phyloP scores from a whole-genome alignment of 1,284 basidiomycete genomes.

The Fomitopsis palustris region DNA sequence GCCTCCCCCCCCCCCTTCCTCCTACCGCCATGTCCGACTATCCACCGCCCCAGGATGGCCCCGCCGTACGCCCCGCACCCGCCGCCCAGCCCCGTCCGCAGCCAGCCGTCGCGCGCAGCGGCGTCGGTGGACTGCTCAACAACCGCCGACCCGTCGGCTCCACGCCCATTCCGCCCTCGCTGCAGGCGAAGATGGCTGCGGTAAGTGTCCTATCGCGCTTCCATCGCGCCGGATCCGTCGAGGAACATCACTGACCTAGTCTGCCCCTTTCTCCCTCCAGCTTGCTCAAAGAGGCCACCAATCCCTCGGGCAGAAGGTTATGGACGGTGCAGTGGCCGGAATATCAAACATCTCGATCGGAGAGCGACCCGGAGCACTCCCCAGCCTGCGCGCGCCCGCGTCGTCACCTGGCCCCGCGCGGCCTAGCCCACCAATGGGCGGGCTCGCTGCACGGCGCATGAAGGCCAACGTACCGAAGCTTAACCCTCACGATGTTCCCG shows the following conservation, averaged over 20 bases:
- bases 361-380: constrained; percentile 25
- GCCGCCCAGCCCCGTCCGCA: constrained; percentile 4
- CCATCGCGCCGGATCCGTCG: constrained; percentile 2
- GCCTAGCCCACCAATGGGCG: constrained; percentile 22
- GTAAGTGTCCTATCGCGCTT: constrained; percentile 39
- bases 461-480: constrained; percentile 46
- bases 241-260: neutral
- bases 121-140: constrained; percentile 40
- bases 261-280: constrained; percentile 29
- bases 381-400: constrained; percentile 23
- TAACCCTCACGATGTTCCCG: constrained; percentile 59
- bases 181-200: constrained; percentile 92
- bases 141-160: constrained; percentile 36
- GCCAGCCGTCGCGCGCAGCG: constrained; percentile 16
- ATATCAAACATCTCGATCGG: constrained; percentile 36
- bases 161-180: constrained; percentile 80
- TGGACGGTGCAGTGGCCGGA: constrained; percentile 39
- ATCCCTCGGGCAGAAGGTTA: constrained; percentile 21
- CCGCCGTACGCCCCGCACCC: neutral
- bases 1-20: constrained; percentile 8
- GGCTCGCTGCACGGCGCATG: constrained; percentile 48
- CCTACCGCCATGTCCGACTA: constrained; percentile 8
- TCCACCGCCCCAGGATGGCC: constrained; percentile 1
- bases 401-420: constrained; percentile 21
- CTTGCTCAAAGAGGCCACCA: constrained; percentile 50